Evolutionary conservation across 2,329 filamentous ascomycete species (phyloP), one percentile per base, ranked within the genome.

Genomic region (Scorias spongiosa): DNA sequence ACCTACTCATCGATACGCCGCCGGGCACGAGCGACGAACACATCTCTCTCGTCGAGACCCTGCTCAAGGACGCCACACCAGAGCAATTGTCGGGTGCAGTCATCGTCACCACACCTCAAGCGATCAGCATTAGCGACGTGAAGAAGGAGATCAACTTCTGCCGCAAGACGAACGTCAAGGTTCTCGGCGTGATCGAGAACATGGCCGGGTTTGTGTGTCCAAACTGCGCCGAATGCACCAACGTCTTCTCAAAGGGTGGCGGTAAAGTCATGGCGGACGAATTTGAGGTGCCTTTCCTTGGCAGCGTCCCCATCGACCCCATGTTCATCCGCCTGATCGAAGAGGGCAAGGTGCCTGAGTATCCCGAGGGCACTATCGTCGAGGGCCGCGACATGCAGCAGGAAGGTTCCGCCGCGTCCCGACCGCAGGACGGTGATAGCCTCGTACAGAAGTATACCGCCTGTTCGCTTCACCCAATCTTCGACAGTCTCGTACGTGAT

Each of bases 11-110:
- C 57, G 91, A 98, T 63, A 98, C 91, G 2, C 91, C 91, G 10
- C 91, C 91, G 0, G 91, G 91, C 2, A 98, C 91, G 2, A 91
- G 84, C 47, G 91, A 98, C 64, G 91, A 98, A 65, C 91, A 96
- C 61, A 96, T 98, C 41, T 91, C 87, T 1, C 77, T 95, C 1
- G 86, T 87, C 5, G 89, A 96, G 62, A 91, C 62, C 0, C 47
- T 65, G 36, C 49, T 63, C 6, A 58, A 63, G 45, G 48, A 56
- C 10, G 54, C 59, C 9, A 56, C 66, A 2, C 72, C 77, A 0
- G 77, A 77, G 0, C 81, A 87, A 53, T 73, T 95, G 2, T 76
- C 82, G 1, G 91, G 89, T 8, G 89, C 91, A 0, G 87, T 98
- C 1, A 80, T 98, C 0, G 89, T 98, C 1, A 98, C 91, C 2